Base-by-base conservation (phyloP, 2,329 filamentous ascomycete species). In the Sordariomycetes sp. region DNA sequence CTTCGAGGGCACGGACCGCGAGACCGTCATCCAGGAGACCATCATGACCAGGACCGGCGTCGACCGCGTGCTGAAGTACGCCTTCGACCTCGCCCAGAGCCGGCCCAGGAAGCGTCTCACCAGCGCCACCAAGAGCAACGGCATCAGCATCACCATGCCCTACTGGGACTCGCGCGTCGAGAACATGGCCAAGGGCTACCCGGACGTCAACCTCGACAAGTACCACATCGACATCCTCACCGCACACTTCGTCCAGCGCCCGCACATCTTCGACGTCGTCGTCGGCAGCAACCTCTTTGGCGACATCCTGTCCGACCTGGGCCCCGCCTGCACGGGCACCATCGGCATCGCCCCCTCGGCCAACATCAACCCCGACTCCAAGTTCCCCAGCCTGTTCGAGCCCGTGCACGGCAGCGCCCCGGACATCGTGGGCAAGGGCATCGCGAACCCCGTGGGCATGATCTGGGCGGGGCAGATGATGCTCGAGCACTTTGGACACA, bases 331-430 rank as follows among this genome's bases (percentile, higher is more conserved):
- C 9, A 78, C 80, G 1, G 81, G 81, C 0, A 79, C 72, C 0
- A 85, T 86, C 42, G 80, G 81, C 2, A 82, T 86, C 35, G 81
- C 80, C 0, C 80, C 81, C 0, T 82, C 79, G 0, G 73, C 66
- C 20, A 84, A 83, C 43, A 63, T 85, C 8, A 79, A 85, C 42
- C 79, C 79, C 0, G 54, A 54, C 0, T 45, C 68, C 49, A 23
- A 65, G 41, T 52, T 72, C 46, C 45, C 74, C 38, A 70, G 63
- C 21, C 67, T 78, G 58, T 78, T 78, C 39, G 74, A 78, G 52
- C 73, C 73, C 4, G 83, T 86, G 34, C 82, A 86, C 51, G 82
- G 79, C 68, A 72, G 48, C 30, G 82, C 82, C 5, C 81, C 81
- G 11, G 82, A 86, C 46, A 86, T 86, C 41, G 72, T 73, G 8